Evolutionary conservation across 2,329 filamentous ascomycete species (phyloP), one percentile per base, ranked within the genome.

Genomic region (Clonostachys rhizophaga): DNA sequence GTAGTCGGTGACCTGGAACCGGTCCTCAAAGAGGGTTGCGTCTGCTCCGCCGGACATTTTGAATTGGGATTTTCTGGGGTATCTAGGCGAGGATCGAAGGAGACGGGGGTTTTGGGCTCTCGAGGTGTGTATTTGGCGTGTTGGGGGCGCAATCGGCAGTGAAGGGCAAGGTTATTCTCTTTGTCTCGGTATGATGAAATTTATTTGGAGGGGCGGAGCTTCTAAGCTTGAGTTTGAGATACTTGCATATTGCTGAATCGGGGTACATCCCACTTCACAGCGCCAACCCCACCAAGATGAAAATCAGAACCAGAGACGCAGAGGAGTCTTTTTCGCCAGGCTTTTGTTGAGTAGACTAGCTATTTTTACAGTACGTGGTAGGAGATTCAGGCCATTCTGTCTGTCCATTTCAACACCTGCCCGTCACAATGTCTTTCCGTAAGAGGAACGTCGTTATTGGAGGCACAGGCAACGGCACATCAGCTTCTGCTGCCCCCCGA

Each of bases 1-100:
- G 65, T 90, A 75, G 47, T 80, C 71, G 56, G 83, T 92, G 59
- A 97, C 78, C 51, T 80, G 87, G 79, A 97, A 96, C 60, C 82
- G 86, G 64, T 95, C 91, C 71, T 96, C 91, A 72, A 95, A 95
- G 68, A 97, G 88, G 61, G 94, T 86, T 49, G 91, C 86, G 72
- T 97, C 92, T 56, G 87, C 86, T 69, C 89, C 83, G 58, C 71
- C 68, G 52, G 71, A 63, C 69, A 78, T 77, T 47, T 50, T 58
- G 4, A 20, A 7, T 43, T 33, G 12, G 17, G 35, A n/a, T 34
- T 47, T 44, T 14, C 8, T n/a, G n/a, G n/a, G n/a, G n/a, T n/a
- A n/a, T n/a, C 8, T 30, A 16, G 6, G 18, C 16, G 13, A 30
- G 2, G 12, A 37, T 35, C 13, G 35, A 39, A 17, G 1, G 7